These are phyloP conservation scores for Boletus barrowsii DNA, from an alignment of 768 basidiomycete genomes.

Conservation along the genomic window DNA sequence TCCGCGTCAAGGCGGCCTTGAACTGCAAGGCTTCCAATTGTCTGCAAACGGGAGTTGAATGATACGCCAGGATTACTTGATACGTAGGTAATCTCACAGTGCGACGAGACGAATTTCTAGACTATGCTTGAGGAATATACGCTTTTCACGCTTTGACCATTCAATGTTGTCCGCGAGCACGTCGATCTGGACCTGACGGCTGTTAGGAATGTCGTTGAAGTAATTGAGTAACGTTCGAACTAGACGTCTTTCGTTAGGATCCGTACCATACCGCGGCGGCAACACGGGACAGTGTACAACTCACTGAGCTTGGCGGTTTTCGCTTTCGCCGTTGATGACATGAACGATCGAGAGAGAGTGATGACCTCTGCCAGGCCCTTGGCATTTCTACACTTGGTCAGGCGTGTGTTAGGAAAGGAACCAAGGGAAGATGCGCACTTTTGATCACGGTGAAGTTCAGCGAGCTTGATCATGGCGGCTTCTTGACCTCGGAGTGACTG, in stretches of 20 bases:
- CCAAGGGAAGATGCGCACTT: slow-evolving; percentile 46
- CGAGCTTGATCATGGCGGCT: slow-evolving; percentile 78
- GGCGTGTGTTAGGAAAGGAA: not conserved
- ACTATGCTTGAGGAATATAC: slow-evolving; percentile 93
- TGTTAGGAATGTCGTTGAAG: slow-evolving; percentile 76
- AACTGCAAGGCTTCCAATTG: slow-evolving; percentile 75
- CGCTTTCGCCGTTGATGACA: slow-evolving; percentile 93
- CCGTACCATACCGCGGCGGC: not conserved
- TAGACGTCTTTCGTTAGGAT: slow-evolving; percentile 28
- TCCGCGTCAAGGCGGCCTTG: slow-evolving; percentile 74
- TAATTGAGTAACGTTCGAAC: slow-evolving; percentile 92
- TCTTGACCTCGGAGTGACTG: slow-evolving; percentile 78
- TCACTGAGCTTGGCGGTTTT: slow-evolving; percentile 95
- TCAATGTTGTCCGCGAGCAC: slow-evolving; percentile 89
- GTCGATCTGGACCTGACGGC: slow-evolving; percentile 71
- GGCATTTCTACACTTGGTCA: slow-evolving; percentile 59
- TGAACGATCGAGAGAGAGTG: slow-evolving; percentile 77
- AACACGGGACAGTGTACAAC: not conserved
- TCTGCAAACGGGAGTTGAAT: slow-evolving; percentile 32
- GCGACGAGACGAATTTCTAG: slow-evolving; percentile 85
- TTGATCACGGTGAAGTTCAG: slow-evolving; percentile 82
- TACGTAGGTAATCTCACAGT: slow-evolving; percentile 43
- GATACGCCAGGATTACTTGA: not conserved
- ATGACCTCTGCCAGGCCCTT: slow-evolving; percentile 84
- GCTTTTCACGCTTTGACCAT: slow-evolving; percentile 90